A percentile compares a stretch with the other conserved stretches of the same genome.
Evolutionary conservation across 2,329 filamentous ascomycete species (phyloP).

Genomic region (Tolypocladium tropicale): DNA sequence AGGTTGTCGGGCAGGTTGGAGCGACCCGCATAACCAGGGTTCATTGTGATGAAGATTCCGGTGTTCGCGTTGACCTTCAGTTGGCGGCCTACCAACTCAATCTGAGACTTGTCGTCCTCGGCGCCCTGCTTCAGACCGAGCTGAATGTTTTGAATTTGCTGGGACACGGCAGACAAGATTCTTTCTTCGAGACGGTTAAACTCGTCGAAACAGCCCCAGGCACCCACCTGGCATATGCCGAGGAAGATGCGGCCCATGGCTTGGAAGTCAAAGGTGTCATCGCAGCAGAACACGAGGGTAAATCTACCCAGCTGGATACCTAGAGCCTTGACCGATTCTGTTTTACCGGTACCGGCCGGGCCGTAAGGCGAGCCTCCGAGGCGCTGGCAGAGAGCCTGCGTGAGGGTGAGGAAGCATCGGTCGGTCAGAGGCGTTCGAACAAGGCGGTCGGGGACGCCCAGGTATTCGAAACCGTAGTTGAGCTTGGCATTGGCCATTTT

Average conservation of each 20-base stretch:
- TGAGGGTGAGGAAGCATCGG: slow-evolving; percentile 95
- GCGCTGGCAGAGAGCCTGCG: slow-evolving; percentile 87
- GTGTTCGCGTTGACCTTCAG: slow-evolving; percentile 86
- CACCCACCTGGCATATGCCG: slow-evolving; percentile 96
- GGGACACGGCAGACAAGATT: slow-evolving; percentile 94
- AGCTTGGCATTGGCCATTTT: slow-evolving; percentile 96
- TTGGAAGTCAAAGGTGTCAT: slow-evolving; percentile 99
- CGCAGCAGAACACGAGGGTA: slow-evolving; percentile 97
- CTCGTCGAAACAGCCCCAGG: slow-evolving; percentile 99
- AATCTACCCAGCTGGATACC: slow-evolving; percentile 95
- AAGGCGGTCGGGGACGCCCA: slow-evolving; percentile 90
- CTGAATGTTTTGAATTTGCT: slow-evolving; percentile 99
- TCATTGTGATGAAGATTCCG: slow-evolving; percentile 99
- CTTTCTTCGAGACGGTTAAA: slow-evolving; percentile 98
- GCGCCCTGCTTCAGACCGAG: slow-evolving; percentile 80
- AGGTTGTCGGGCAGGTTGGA: slow-evolving; percentile 97
- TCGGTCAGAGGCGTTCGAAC: slow-evolving; percentile 96
- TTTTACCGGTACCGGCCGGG: slow-evolving; percentile 96
- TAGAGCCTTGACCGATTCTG: slow-evolving; percentile 95
- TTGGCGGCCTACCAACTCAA: slow-evolving; percentile 88
- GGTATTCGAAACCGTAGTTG: slow-evolving; percentile 95
- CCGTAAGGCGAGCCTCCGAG: slow-evolving; percentile 96
- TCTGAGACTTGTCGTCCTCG: slow-evolving; percentile 75
- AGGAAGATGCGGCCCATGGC: slow-evolving; percentile 99
- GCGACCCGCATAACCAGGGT: slow-evolving; percentile 94